Conservation (phyloP, 352 stramenopile genomes). For the Phytophthora capsici region DNA sequence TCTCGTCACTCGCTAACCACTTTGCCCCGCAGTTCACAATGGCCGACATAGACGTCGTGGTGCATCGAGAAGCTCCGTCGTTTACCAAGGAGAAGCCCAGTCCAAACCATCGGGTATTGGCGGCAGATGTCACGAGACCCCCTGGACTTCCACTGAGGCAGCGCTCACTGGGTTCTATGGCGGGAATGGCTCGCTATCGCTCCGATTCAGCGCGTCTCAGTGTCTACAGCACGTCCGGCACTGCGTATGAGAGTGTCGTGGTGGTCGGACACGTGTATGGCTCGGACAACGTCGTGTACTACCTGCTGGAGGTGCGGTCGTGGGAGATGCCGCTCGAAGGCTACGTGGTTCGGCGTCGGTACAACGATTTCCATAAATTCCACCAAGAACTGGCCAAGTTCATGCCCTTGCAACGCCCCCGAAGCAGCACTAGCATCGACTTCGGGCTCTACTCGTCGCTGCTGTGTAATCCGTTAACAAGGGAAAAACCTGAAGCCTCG, state of each 20-base stretch:
- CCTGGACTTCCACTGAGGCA: conserved; percentile 32
- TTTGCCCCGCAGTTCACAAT: conserved; percentile 22
- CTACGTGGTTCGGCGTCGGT: conserved; percentile 79
- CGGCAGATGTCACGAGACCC: conserved; percentile 14
- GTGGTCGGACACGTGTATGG: conserved; percentile 72
- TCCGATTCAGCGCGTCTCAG: conserved; percentile 52
- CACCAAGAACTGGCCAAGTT: conserved; percentile 53
- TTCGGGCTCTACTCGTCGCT: conserved; percentile 52
- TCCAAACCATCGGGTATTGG: not conserved
- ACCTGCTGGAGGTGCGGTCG: conserved; percentile 76
- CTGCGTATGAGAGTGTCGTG: conserved; percentile 73
- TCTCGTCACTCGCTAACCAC: conserved; percentile 8
- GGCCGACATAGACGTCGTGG: conserved; percentile 20
- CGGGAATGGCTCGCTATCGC: conserved; percentile 37
- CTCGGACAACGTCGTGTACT: conserved; percentile 76
- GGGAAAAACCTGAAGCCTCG: conserved; percentile 40
- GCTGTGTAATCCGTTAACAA: conserved; percentile 56
- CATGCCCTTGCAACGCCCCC: conserved; percentile 54
- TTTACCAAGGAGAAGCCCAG: conserved; percentile 15
- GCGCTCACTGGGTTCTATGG: conserved; percentile 35
- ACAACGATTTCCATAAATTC: conserved; percentile 79
- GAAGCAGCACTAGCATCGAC: conserved; percentile 27
- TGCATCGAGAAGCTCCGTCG: conserved; percentile 17
- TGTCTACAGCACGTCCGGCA: conserved; percentile 72
- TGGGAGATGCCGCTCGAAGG: conserved; percentile 77